Evolutionary conservation across 139 green algal genomes (phyloP).

Genomic region (Tetraselmis striata): DNA sequence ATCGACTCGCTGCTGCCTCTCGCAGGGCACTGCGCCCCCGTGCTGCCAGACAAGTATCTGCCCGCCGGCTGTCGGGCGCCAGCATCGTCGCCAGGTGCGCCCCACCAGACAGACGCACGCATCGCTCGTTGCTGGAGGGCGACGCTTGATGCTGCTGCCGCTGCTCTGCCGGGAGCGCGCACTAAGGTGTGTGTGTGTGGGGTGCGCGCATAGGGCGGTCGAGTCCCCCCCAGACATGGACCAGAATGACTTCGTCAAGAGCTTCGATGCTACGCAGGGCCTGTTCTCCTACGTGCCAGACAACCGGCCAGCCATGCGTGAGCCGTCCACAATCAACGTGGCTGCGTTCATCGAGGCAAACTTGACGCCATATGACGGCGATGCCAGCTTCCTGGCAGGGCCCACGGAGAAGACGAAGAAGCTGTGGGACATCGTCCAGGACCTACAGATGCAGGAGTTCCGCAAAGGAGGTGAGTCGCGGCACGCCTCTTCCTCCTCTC

Average conservation of each 20-base stretch:
- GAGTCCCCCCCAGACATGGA: not conserved
- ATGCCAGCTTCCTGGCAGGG: conserved; percentile 43
- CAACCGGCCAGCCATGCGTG: not conserved
- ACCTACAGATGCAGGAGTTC: conserved; percentile 37
- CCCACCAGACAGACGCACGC: too few species aligned
- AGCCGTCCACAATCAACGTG: conserved; percentile 8
- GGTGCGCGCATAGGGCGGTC: not conserved
- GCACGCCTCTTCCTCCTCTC: not conserved
- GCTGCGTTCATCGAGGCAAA: conserved; percentile 32
- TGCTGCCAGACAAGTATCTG: not conserved
- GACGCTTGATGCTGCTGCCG: not conserved
- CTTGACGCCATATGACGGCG: conserved; percentile 46
- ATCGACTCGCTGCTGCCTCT: not conserved
- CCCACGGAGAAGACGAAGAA: conserved; percentile 37
- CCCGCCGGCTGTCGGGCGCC: not conserved
- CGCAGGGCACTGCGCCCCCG: not conserved
- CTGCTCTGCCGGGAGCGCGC: not conserved
- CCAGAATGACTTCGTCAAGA: not conserved
- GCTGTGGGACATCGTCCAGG: conserved; percentile 40
- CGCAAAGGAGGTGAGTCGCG: not conserved
- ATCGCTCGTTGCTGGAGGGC: not conserved
- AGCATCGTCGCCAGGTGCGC: not conserved
- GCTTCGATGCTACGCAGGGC: not conserved
- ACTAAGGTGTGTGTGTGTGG: not conserved
- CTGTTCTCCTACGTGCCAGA: not conserved